Conservation (phyloP, 345 rosid genomes). For the Eucalyptus pauciflora region DNA sequence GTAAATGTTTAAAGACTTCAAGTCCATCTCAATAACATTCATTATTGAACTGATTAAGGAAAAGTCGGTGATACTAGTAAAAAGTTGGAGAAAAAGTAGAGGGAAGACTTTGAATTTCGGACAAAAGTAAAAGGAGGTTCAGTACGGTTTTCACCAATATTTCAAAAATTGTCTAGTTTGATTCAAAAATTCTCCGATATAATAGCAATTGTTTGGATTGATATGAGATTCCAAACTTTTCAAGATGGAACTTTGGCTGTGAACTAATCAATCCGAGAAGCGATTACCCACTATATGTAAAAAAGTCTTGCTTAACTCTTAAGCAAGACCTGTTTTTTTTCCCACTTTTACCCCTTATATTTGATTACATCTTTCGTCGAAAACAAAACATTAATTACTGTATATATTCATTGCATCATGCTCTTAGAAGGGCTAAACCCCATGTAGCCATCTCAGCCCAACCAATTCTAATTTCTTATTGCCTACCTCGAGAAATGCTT, state of each 20-base stretch:
- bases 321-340: neutral
- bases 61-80: neutral
- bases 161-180: neutral
- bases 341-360: neutral
- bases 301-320: neutral
- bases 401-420: neutral
- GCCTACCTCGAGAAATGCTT: neutral
- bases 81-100: neutral
- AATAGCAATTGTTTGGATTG: neutral
- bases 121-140: neutral
- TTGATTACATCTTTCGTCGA: neutral
- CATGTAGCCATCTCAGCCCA: neutral
- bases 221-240: neutral
- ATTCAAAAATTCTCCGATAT: neutral
- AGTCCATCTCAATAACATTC: neutral
- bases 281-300: neutral
- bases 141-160: no score
- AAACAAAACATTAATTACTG: neutral
- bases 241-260: neutral
- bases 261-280: neutral
- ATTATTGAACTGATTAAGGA: neutral
- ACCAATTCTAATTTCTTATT: neutral
- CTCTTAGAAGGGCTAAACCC: neutral
- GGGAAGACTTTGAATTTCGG: neutral
- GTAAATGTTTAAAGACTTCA: neutral